Evolutionary conservation across 2,329 filamentous ascomycete species (phyloP), one percentile per base, ranked within the genome.

Genomic region (Penicillium verrucosum): DNA sequence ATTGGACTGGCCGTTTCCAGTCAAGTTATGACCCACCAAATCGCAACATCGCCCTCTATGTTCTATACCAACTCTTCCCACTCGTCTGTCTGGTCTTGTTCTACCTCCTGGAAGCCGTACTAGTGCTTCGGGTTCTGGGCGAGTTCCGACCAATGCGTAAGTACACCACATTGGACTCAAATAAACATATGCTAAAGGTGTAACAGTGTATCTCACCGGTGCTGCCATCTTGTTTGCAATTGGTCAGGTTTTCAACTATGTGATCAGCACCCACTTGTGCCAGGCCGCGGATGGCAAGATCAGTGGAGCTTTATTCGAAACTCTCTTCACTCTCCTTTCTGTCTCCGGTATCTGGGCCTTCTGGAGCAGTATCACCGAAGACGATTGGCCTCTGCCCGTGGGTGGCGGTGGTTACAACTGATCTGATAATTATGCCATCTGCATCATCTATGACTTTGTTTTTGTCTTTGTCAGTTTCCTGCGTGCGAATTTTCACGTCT

Each of bases 341-440:
- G 91, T 99, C 5, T 81, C 90, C 18, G 85, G 85, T 76, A 78
- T 97, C 62, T 99, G 94, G 92, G 75, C 90, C 56, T 99, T 99
- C 81, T 99, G 94, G 94, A 96, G 92, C 45, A 97, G 92, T 78
- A 99, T 99, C 68, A 99, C 94, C 16, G 94, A 99, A 77, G 94
- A 99, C 69, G 93, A 97, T 78, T 99, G 94, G 94, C 91, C 92
- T 2, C 80, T 83, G 73, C 79, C 81, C 18, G 59, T 68, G 43
- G 54, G 48, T 23, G 56, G 61, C 30, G 57, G 59, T 11, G 71
- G 65, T 45, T 76, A 74, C 65, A 73, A 67, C 54, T 73, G 59
- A 64, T 57, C 16, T 49, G 36, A 42, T 46, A 32, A 18, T 48
- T 38, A 54, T 47, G 47, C 43, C 36, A 38, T 29, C 14, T 53